Base-by-base conservation (phyloP, 1,139 yeast species). In the Taphrina betulina region DNA sequence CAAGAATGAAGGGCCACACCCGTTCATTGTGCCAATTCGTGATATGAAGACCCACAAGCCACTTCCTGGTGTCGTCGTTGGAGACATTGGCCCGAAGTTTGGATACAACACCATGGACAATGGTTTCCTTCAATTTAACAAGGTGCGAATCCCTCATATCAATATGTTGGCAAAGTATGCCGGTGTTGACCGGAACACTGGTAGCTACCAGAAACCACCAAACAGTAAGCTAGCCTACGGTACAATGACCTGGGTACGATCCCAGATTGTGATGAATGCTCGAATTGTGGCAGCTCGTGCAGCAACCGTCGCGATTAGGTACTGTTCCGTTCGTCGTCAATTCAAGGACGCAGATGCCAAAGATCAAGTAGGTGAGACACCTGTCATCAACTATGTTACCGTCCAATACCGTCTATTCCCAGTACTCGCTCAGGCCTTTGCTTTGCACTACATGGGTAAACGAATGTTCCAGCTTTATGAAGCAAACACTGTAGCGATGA, bases 311-410 rank as follows among this genome's bases (percentile, higher is more conserved):
- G 95, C 95, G 3, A 75, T 87, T 59, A 78, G 96, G 67, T 89
- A 88, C 69, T 90, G 95, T 31, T 85, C 89, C 60, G 94, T 88
- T 44, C 81, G 96, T 73, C 81, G 94, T 67, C 96, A 89, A 71
- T 89, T 89, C 72, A 37, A 38, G 36, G 57, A 53, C 14, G 22
- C 35, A 14, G 57, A 53, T 22, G 53, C 52, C 33, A 41, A 35
- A 17, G 37, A 46, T 34, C 45, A 48, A 26, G 23, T 36, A 14
- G 58, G 58, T n/a, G 58, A 54, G 31, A 46, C 54, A 3, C 55
- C 58, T 12, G 54, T 48, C 26, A 38, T 54, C 20, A 36, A 46
- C 35, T 54, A 54, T 26, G 35, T 43, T 20, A 46, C 54, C 8
- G 50, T 40, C 17, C 53, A 54, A 24, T 41, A 41, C 33, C 55